phyloP scores from a whole-genome alignment of 1,139 yeast species.

The Blastobotrys illinoisensis region DNA sequence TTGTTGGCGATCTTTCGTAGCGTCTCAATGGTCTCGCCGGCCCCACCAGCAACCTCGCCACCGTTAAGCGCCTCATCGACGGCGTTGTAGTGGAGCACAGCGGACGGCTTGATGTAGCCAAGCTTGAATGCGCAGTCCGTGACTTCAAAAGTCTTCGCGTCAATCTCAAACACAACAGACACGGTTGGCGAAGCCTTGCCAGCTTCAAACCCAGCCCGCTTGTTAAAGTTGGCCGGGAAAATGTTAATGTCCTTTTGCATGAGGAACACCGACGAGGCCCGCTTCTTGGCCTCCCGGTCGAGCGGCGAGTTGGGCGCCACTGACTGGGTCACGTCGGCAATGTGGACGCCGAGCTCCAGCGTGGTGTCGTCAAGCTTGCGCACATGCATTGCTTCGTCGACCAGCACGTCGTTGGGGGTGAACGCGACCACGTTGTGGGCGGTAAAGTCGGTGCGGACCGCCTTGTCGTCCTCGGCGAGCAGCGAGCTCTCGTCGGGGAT shows the following conservation, averaged over 20 bases:
- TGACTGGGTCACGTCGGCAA: constrained; percentile 69
- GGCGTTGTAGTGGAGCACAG: constrained; percentile 30
- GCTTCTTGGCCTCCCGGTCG: constrained; percentile 85
- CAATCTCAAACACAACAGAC: constrained; percentile 80
- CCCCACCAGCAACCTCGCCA: background rate
- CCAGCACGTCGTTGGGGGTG: constrained; percentile 51
- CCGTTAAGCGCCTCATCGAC: constrained; percentile 22
- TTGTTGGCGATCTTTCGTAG: constrained; percentile 62
- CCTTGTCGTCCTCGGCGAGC: constrained; percentile 32
- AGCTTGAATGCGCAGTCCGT: constrained; percentile 77
- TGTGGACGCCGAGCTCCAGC: constrained; percentile 73
- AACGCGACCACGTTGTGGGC: constrained; percentile 64
- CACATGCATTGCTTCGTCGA: constrained; percentile 78
- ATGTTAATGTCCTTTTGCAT: constrained; percentile 72
- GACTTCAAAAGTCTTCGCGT: constrained; percentile 65
- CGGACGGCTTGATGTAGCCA: constrained; percentile 58
- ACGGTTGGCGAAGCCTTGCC: constrained; percentile 60
- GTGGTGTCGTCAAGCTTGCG: constrained; percentile 52
- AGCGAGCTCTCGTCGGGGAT: constrained; percentile 30
- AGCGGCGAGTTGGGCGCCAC: constrained; percentile 66
- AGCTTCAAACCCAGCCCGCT: constrained; percentile 56
- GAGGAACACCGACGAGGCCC: constrained; percentile 83
- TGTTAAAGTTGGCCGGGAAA: constrained; percentile 62
- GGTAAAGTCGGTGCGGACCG: constrained; percentile 51
- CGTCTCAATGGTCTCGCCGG: constrained; percentile 41